phyloP scores from a whole-genome alignment of 2,329 filamentous ascomycete genomes.

The Pseudogymnoascus pannorum region DNA sequence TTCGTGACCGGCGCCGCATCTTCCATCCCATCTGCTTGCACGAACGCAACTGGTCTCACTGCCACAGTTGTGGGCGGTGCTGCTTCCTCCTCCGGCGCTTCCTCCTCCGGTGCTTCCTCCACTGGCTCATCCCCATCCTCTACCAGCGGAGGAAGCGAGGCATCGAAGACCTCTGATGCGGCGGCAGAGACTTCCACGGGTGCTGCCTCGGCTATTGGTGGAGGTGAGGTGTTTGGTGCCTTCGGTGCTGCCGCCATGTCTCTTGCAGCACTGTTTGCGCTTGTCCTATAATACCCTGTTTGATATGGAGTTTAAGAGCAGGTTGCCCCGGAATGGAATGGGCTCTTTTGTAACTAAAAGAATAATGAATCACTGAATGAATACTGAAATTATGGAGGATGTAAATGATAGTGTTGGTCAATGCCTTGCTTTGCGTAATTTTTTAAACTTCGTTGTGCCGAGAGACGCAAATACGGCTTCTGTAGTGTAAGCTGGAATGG shows the following conservation, averaged over 20 bases:
- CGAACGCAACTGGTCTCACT: constrained; percentile 32
- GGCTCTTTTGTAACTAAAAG: not conserved
- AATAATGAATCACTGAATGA: not conserved
- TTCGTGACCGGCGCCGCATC: constrained; percentile 41
- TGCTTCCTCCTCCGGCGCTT: no score
- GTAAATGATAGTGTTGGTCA: not conserved
- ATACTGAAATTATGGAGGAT: not conserved
- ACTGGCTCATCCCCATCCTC: not conserved
- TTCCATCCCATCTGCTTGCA: constrained; percentile 28
- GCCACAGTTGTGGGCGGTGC: not conserved
- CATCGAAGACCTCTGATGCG: not conserved
- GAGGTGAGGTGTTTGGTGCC: not conserved
- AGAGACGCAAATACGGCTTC: not conserved
- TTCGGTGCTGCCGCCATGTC: not conserved
- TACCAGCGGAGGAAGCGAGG: not conserved
- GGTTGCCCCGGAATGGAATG: not conserved
- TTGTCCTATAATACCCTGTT: not conserved
- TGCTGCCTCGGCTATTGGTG: not conserved
- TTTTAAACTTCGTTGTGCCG: not conserved
- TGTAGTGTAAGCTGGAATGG: not conserved
- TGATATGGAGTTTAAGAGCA: not conserved
- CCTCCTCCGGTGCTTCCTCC: not conserved
- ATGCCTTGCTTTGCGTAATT: not conserved
- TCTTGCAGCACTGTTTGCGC: not conserved
- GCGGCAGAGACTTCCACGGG: not conserved